These are phyloP conservation scores for Litchi chinensis DNA, from an alignment of 345 rosid species.

Conservation along the genomic window DNA sequence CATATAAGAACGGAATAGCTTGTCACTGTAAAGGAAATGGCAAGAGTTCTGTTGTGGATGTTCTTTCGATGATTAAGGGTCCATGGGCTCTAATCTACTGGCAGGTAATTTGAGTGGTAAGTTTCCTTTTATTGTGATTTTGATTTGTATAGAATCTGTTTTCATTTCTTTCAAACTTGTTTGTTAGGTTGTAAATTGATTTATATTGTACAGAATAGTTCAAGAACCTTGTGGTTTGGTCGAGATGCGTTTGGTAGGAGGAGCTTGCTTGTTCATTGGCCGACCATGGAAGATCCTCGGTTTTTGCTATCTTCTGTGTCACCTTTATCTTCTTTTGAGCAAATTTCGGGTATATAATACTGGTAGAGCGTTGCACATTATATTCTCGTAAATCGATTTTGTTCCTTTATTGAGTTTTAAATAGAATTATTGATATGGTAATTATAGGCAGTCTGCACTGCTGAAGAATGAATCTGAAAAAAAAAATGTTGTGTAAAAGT, in stretches of 20 bases:
- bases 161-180: not conserved
- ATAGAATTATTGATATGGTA: not conserved
- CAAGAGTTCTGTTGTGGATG: conserved; percentile 46
- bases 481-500: not conserved
- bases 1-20: conserved; percentile 17
- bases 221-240: conserved; percentile 90
- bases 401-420: not conserved
- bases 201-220: conserved; percentile 50
- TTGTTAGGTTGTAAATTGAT: conserved; percentile 9
- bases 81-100: conserved; percentile 88
- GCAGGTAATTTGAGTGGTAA: conserved; percentile 68
- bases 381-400: not conserved
- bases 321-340: conserved; percentile 43
- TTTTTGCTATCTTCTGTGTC: conserved; percentile 76
- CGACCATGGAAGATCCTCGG: conserved; percentile 58
- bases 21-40: conserved; percentile 31
- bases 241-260: conserved; percentile 87
- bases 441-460: not conserved
- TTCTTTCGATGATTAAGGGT: conserved; percentile 77
- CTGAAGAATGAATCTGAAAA: not conserved
- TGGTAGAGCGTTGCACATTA: conserved; percentile 17
- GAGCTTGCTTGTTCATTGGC: conserved; percentile 97
- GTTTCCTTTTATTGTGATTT: conserved; percentile 21
- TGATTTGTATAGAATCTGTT: not conserved
- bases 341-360: conserved; percentile 48